Evolutionary conservation across 345 rosid genomes (phyloP).

Genomic region (Pugionium dolabratum): DNA sequence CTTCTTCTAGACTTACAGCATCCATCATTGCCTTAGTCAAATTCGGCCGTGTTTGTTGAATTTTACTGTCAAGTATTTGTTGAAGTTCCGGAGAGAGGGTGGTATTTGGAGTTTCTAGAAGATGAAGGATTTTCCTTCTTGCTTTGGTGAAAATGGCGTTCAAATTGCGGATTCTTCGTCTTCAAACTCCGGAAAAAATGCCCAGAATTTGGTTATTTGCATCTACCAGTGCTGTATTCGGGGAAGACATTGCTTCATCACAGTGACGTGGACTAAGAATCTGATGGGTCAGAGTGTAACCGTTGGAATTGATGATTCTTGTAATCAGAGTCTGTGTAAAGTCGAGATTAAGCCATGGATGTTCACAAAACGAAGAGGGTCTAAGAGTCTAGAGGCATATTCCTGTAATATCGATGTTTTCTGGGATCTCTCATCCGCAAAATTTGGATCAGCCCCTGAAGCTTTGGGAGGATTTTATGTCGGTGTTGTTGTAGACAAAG

Average conservation of each 20-base stretch:
- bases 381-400: too few species aligned
- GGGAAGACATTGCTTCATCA: conserved; percentile 62
- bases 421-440: conserved; percentile 52
- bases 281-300: too few species aligned
- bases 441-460: conserved; percentile 81
- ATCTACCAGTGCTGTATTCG: conserved; percentile 68
- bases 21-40: conserved; percentile 12
- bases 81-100: conserved; percentile 26
- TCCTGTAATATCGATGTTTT: too few species aligned
- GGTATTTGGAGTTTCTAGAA: conserved; percentile 5
- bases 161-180: too few species aligned
- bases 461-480: conserved; percentile 60
- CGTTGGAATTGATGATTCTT: too few species aligned
- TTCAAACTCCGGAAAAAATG: too few species aligned
- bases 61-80: conserved; percentile 32
- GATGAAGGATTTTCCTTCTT: conserved; percentile 28
- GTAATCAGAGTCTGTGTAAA: too few species aligned
- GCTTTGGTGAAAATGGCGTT: too few species aligned
- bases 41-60: not conserved
- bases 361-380: conserved; percentile 79
- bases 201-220: not conserved
- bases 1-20: conserved; percentile 6
- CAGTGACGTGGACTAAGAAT: conserved; percentile 42
- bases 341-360: conserved; percentile 67
- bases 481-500: too few species aligned